Evolutionary conservation across 192 early-diverging fungal genomes (phyloP), one percentile per base, ranked within the genome.

Genomic region (Gigaspora rosea): DNA sequence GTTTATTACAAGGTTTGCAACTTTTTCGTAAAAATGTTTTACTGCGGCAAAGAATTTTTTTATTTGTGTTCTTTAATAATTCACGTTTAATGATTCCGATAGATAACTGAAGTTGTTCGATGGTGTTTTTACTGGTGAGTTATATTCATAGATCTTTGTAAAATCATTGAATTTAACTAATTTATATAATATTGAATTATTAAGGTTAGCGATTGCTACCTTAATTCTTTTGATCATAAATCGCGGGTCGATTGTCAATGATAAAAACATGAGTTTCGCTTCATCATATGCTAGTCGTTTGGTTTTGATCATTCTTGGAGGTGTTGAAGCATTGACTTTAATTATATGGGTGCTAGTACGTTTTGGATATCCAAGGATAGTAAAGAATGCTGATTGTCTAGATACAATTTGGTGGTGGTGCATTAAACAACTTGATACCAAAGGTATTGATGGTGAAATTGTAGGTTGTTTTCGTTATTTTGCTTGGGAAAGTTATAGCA

Each of bases 41-140:
- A 41, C 41, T 41, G 7, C 41, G 41, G 3, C 2, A 41, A 41
- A 41, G 41, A 27, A 27, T 27, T 27, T 27, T 27, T 27, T 27
- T 27, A 27, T 27, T 27, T 27, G 27, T 27, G 27, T 27, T 27
- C 0, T 41, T 41, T 57, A 1, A 57, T n/a, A 57, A 48, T 20
- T 67, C 4, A 46, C 22, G 35, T n/a, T 47, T 52, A 18, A 32
- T 51, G 4, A 4, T 16, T 13, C 12, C 1, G 4, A 5, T 52
- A 71, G 68, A 71, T 71, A 52, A 51, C 68, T 13, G 68, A 71
- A 48, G 48, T 83, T 20, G 74, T 83, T 41, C 80, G 80, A 11
- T 83, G 80, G 82, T 83, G 82, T 36, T 83, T 83, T 54, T 83
- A 83, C 51, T 83, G 82, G 82, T 81, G 75, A 27, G 0, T 10